Evolutionary conservation across 176 grass and related monocot genomes (phyloP), one percentile per base, ranked within the genome.

Genomic region (Eragrostis nindensis): DNA sequence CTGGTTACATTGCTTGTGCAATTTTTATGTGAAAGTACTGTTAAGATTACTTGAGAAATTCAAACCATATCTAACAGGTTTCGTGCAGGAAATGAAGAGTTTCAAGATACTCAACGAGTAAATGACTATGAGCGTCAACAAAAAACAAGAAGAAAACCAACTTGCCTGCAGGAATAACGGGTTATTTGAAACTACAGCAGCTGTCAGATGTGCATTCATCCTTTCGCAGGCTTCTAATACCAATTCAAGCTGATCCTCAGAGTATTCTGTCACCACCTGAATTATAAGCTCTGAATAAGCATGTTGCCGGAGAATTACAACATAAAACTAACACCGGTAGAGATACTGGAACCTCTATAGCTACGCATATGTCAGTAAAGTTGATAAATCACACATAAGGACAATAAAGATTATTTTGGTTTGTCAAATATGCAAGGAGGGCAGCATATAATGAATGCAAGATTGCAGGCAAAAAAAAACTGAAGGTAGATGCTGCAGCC

Each of bases 111-210:
- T 11, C 11, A 71, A 0, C 17, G 46, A 71, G 66, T 29, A 40
- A 64, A 57, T 29, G n/a, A n/a, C n/a, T n/a, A 83, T 48, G 52
- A 43, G 57, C 47, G 70, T 15, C 24, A 52, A 80, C 54, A 62
- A 40, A 16, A 42, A 9, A 22, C 57, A 2, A 43, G 78, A 66
- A 45, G 27, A 22, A 71, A 52, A 15, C 24, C 2, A 86, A 84
- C 80, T 86, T 93, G 72, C 96, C 89, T 99, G 92, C 69, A 99
- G 78, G 82, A 99, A 95, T 26, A 99, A 82, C 2, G 82, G 85
- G 63, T 99, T 89, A 38, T 99, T 99, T 77, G 96, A 99, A 77
- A 99, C 92, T 69, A 99, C 90, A 3, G 96, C 96, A 82, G 96
- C 92, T 7, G 96, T 95, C 59, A 99, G 89, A 91, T 95, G 92